phyloP scores from a whole-genome alignment of 1,284 basidiomycete genomes.

The Trametes pubescens region DNA sequence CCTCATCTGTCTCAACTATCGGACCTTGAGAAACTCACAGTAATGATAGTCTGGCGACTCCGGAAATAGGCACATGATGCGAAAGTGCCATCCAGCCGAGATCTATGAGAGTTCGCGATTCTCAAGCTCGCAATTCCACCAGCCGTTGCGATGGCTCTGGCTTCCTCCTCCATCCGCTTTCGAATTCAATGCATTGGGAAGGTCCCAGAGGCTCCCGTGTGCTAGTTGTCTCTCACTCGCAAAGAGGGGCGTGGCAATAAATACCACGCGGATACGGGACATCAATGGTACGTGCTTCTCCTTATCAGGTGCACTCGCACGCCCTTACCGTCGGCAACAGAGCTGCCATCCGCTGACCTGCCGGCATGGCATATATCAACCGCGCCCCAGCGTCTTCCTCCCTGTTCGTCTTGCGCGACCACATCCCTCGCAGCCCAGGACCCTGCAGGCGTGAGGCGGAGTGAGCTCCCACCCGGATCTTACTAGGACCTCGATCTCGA shows the following conservation, averaged over 20 bases:
- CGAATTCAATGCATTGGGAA: too few relatives aligned
- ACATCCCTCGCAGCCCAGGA: conserved; percentile 2
- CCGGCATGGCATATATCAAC: conserved; percentile 10
- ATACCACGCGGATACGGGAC: conserved; percentile 20
- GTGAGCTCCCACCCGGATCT: conserved; percentile 7
- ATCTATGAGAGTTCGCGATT: too few relatives aligned
- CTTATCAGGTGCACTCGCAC: conserved; percentile 19
- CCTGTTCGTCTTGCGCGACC: conserved; percentile 16
- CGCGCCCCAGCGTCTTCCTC: background rate
- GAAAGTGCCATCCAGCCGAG: background rate
- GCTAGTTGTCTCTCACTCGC: background rate
- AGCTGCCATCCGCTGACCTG: background rate
- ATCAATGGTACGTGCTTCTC: conserved; percentile 14
- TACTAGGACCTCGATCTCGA: background rate
- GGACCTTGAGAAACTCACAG: background rate
- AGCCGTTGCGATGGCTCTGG: too few relatives aligned
- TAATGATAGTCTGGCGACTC: background rate
- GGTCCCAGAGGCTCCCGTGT: too few relatives aligned
- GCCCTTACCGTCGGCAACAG: conserved; percentile 17
- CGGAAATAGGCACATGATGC: background rate
- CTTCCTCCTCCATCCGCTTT: too few relatives aligned
- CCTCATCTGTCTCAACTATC: too few relatives aligned
- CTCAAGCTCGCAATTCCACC: too few relatives aligned
- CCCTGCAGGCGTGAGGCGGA: background rate
- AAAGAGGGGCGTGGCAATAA: background rate